Evolutionary conservation across 2,329 filamentous ascomycete genomes (phyloP).

Genomic region (Rutstroemia sp.): DNA sequence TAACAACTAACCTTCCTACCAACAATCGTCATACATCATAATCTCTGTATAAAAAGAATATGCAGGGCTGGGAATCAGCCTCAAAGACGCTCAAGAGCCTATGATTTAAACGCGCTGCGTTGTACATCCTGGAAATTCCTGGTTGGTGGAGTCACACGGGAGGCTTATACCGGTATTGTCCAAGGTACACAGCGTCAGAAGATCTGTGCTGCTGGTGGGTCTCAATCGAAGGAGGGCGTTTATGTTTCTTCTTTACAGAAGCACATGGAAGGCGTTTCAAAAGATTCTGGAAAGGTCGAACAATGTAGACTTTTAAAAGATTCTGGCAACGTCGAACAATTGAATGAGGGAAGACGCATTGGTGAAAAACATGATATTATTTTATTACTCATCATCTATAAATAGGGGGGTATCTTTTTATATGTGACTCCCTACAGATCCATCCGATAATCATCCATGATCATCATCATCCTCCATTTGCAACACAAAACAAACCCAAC

Average conservation of each 20-base stretch:
- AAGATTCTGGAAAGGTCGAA: background rate
- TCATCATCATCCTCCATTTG: background rate
- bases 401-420: background rate
- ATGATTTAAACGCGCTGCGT: slow-evolving; percentile 3
- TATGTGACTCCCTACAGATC: background rate
- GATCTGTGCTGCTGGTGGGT: background rate
- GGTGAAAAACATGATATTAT: background rate
- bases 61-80: background rate
- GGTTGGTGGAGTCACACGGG: slow-evolving; percentile 5
- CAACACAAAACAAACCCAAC: background rate
- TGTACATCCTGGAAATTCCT: background rate
- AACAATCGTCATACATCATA: background rate
- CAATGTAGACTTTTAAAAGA: background rate
- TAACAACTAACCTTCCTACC: too few relatives aligned
- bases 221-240: slow-evolving; percentile 1
- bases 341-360: background rate
- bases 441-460: background rate
- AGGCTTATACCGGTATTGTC: background rate
- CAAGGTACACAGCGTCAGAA: background rate
- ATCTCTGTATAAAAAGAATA: background rate
- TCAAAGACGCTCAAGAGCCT: background rate
- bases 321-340: background rate
- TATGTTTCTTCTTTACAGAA: background rate
- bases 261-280: background rate
- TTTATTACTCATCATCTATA: slow-evolving; percentile 3